Evolutionary conservation across 176 grass and related monocot genomes (phyloP).

Genomic region (Typha latifolia): DNA sequence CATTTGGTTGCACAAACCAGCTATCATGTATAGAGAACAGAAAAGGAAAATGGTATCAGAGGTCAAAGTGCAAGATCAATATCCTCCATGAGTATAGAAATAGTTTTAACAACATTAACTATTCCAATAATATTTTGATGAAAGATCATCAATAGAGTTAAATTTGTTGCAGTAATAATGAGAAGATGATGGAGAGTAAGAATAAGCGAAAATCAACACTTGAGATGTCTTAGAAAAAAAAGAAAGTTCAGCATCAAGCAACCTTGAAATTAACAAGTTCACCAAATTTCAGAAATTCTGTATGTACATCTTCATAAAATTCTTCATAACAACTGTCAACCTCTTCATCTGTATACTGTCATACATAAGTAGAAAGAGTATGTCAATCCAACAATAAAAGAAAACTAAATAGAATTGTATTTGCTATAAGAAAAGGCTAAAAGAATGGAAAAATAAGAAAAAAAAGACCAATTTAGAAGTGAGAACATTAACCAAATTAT

Average conservation of each 20-base stretch:
- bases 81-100: no score
- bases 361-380: conserved; percentile 24
- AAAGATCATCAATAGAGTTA: no score
- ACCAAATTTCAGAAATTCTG: conserved; percentile 92
- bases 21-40: no score
- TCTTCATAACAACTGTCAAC: conserved; percentile 86
- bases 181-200: neutral
- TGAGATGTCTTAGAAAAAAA: neutral
- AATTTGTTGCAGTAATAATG: no score
- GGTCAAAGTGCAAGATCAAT: no score
- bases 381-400: conserved; percentile 24
- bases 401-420: neutral
- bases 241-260: conserved; percentile 20
- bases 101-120: no score
- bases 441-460: no score
- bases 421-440: neutral
- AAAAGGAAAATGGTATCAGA: no score
- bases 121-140: no score
- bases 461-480: no score
- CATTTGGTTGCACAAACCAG: no score
- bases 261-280: conserved; percentile 98
- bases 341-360: conserved; percentile 93
- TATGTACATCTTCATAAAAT: conserved; percentile 99
- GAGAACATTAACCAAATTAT: no score
- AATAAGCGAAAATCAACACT: neutral